A percentile compares a stretch with the other conserved stretches of the same genome.
phyloP scores from a whole-genome alignment of 2,329 filamentous ascomycete genomes.

The Calonectria naviculata region DNA sequence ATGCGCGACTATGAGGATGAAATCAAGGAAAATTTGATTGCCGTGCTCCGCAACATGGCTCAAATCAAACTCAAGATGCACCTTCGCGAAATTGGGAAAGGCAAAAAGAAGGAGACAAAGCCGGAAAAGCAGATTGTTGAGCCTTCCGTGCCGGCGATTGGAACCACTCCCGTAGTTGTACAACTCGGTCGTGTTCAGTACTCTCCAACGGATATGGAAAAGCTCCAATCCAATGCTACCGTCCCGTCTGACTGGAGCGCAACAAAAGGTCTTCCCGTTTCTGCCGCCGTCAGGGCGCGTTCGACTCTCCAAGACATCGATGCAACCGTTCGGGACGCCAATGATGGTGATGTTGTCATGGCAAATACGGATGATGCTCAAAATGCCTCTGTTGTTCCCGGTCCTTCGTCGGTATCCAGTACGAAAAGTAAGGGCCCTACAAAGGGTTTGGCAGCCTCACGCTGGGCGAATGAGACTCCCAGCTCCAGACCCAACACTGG shows the following conservation, averaged over 20 bases:
- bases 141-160: neutral
- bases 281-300: neutral
- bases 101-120: neutral
- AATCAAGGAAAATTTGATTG: conserved; percentile 33
- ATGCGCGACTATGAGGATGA: conserved; percentile 35
- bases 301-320: neutral
- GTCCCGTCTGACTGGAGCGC: conserved; percentile 13
- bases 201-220: conserved; percentile 17
- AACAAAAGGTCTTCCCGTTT: conserved; percentile 5
- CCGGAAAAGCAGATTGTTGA: neutral
- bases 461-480: conserved; percentile 18
- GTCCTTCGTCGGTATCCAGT: neutral
- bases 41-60: conserved; percentile 34
- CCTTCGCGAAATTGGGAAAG: neutral
- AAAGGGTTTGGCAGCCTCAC: conserved; percentile 30
- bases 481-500: neutral
- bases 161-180: neutral
- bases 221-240: conserved; percentile 5
- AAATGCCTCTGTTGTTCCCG: too few relatives aligned
- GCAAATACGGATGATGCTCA: neutral
- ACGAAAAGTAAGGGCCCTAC: neutral
- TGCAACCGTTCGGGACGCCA: neutral
- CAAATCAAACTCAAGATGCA: conserved; percentile 36
- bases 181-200: conserved; percentile 25
- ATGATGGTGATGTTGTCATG: conserved; percentile 3